Conservation (phyloP, 169 alveolate species). For the Plasmodium cynomolgi region DNA sequence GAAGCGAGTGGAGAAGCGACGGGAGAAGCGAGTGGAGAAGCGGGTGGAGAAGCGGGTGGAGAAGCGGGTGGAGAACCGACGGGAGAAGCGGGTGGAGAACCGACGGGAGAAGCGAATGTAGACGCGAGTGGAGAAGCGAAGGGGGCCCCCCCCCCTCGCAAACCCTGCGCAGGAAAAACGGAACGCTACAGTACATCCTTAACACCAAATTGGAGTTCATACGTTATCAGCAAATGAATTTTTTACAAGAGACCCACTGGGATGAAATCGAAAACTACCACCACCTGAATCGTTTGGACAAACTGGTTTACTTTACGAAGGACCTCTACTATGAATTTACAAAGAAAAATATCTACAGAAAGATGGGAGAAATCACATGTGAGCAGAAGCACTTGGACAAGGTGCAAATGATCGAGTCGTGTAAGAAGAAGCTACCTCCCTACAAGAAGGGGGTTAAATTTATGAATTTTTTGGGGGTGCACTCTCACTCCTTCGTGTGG, state of each 20-base stretch:
- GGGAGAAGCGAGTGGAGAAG: not conserved
- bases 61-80: not conserved
- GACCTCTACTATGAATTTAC: constrained; percentile 65
- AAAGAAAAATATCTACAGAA: constrained; percentile 33
- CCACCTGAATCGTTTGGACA: constrained; percentile 38
- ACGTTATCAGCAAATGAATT: constrained; percentile 39
- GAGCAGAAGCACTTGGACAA: constrained; percentile 72
- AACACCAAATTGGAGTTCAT: constrained; percentile 67
- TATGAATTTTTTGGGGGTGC: constrained; percentile 63
- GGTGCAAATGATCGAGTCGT: constrained; percentile 43
- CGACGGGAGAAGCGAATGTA: not conserved
- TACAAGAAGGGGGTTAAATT: constrained; percentile 27
- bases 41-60: not conserved
- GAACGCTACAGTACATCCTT: constrained; percentile 46
- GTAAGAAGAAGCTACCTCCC: constrained; percentile 38
- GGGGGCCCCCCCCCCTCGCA: not conserved
- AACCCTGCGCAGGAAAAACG: constrained; percentile 24
- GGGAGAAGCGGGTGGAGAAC: not conserved
- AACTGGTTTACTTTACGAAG: constrained; percentile 52
- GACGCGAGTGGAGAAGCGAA: not conserved
- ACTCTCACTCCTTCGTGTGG: constrained; percentile 70
- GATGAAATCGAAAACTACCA: constrained; percentile 57
- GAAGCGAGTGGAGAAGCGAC: not conserved
- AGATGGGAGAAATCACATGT: constrained; percentile 59
- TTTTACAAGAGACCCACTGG: constrained; percentile 62